Percentiles rank a stretch among this genome's conserved stretches.
Evolutionary conservation across 495 filamentous ascomycete species (phyloP).

Genomic region (Staphylotrichum longicolle): DNA sequence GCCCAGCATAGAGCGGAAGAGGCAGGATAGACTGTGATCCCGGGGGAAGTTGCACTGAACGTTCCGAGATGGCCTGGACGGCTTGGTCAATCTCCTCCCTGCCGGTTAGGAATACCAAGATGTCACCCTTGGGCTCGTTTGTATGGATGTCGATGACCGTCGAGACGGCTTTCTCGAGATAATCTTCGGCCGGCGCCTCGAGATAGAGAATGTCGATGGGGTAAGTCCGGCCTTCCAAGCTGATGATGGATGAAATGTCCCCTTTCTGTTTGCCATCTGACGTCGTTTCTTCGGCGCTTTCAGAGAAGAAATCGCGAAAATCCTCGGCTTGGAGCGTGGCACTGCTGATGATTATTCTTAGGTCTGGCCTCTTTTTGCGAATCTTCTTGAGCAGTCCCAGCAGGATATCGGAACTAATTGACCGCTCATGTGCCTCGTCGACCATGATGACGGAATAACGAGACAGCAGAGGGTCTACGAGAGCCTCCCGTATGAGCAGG

Average conservation of each 20-base stretch:
- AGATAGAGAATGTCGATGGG: conserved; percentile 88
- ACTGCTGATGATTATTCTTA: conserved; percentile 89
- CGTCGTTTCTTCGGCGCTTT: conserved; percentile 44
- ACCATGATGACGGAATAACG: conserved; percentile 98
- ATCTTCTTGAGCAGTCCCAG: conserved; percentile 96
- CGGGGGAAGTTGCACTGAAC: conserved; percentile 68
- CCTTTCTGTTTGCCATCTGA: conserved; percentile 40
- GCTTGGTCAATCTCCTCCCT: conserved; percentile 89
- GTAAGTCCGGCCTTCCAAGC: conserved; percentile 86
- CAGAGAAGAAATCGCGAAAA: conserved; percentile 78
- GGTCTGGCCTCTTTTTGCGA: conserved; percentile 70
- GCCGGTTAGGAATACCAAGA: conserved; percentile 89
- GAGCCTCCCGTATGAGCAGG: conserved; percentile 85
- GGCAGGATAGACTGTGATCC: conserved; percentile 68
- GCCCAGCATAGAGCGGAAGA: conserved; percentile 83
- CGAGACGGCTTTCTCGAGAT: conserved; percentile 80
- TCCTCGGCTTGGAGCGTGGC: conserved; percentile 91
- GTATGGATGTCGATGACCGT: conserved; percentile 92
- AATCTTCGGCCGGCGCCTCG: conserved; percentile 78
- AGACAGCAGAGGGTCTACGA: conserved; percentile 88
- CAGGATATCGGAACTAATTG: conserved; percentile 89
- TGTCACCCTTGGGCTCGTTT: conserved; percentile 84
- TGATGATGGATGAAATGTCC: conserved; percentile 70
- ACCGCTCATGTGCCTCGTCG: conserved; percentile 96
- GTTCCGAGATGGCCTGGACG: conserved; percentile 75